Percentiles rank a stretch among this genome's conserved stretches.
These are phyloP conservation scores for Pichia thaimueangensis DNA, from an alignment of 805 yeast species.

Conservation along the genomic window DNA sequence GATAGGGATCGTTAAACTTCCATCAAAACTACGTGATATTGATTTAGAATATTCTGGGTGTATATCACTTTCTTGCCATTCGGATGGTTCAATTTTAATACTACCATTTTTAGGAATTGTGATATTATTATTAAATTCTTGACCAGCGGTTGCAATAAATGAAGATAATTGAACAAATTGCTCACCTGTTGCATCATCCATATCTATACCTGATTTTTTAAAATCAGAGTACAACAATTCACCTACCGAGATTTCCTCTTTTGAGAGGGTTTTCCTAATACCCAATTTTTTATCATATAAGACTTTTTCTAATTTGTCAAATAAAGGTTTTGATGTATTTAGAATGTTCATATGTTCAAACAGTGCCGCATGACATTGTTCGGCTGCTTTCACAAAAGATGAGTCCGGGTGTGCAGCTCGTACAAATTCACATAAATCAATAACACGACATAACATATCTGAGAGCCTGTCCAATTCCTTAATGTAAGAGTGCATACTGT, in stretches of 20 bases:
- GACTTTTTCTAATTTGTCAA: constrained; percentile 50
- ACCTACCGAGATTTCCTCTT: constrained; percentile 82
- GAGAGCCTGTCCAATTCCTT: constrained; percentile 73
- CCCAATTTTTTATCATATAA: constrained; percentile 34
- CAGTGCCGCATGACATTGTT: constrained; percentile 78
- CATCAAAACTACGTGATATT: constrained; percentile 29
- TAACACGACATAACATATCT: constrained; percentile 84
- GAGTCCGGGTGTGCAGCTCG: constrained; percentile 80
- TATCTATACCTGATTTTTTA: constrained; percentile 81
- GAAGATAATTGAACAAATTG: constrained; percentile 75
- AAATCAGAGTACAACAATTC: constrained; percentile 75
- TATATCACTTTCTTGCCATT: constrained; percentile 27
- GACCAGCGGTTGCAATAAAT: constrained; percentile 74
- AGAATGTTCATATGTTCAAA: constrained; percentile 90
- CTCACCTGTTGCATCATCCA: constrained; percentile 56
- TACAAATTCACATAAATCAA: constrained; percentile 89
- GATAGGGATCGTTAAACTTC: constrained; percentile 45
- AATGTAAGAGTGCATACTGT: constrained; percentile 47
- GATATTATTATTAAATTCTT: constrained; percentile 58
- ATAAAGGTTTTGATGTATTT: constrained; percentile 75
- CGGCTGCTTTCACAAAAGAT: constrained; percentile 72
- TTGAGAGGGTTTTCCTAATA: constrained; percentile 36
- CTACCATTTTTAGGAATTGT: constrained; percentile 23
- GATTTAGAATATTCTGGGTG: constrained; percentile 18
- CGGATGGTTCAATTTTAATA: constrained; percentile 24